Evolutionary conservation across 257 asterid species (phyloP).

Genomic region (Thymus mandschuricus): DNA sequence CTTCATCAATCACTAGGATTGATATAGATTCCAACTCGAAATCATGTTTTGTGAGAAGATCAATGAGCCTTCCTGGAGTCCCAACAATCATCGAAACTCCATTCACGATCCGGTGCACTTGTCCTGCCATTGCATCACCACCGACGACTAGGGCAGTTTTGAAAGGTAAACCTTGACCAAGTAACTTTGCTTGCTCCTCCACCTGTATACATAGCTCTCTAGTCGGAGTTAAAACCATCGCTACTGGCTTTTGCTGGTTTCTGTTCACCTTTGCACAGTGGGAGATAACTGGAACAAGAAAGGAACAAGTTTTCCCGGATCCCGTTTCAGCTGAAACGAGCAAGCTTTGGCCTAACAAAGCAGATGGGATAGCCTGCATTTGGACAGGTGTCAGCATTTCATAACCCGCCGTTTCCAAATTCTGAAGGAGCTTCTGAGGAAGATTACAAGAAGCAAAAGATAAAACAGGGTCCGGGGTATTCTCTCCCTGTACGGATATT

Average conservation of each 20-base stretch:
- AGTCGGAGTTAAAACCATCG: conserved; percentile 84
- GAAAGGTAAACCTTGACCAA: conserved; percentile 88
- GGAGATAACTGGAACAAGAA: conserved; percentile 74
- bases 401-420: conserved; percentile 79
- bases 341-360: conserved; percentile 67
- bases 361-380: conserved; percentile 94
- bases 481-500: conserved; percentile 59
- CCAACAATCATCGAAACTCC: conserved; percentile 91
- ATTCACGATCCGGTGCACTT: conserved; percentile 74
- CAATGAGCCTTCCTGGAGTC: conserved; percentile 91
- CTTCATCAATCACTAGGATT: conserved; percentile 84
- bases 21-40: conserved; percentile 66
- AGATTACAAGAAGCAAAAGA: conserved; percentile 78
- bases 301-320: conserved; percentile 89
- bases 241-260: conserved; percentile 61
- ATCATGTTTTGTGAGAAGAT: conserved; percentile 80
- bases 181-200: conserved; percentile 90
- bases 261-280: conserved; percentile 49
- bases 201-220: conserved; percentile 94
- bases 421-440: conserved; percentile 72
- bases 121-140: conserved; percentile 91
- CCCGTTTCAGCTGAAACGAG: conserved; percentile 96
- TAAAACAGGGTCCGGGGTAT: conserved; percentile 60
- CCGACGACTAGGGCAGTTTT: conserved; percentile 94
- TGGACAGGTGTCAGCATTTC: conserved; percentile 95